Base-by-base conservation (phyloP, 2,329 filamentous ascomycete genomes). In the Aspergillus sojae region DNA sequence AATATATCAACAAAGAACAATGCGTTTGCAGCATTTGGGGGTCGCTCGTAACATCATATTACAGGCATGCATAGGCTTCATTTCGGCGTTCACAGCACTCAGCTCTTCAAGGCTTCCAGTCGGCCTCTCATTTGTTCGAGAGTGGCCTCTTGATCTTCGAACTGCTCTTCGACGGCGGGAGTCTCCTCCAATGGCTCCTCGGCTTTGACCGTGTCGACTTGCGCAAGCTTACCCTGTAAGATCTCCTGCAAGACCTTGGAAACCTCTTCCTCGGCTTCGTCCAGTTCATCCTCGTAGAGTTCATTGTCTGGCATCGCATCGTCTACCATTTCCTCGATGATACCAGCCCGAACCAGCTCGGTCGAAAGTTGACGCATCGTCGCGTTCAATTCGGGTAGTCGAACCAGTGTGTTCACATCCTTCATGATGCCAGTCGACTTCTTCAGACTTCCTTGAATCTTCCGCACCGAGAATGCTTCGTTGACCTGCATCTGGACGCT, bases 401-500 rank as follows among this genome's bases (percentile, higher is more conserved):
- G 85, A 57, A 97, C 88, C 30, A 98, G 84, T 19, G 85, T 86
- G 78, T 98, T 98, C 64, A 99, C 93, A 77, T 98, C 93, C 80
- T 94, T 94, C 95, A 99, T 98, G 70, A 99, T 94, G 52, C 92
- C 91, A 10, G 94, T 94, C 71, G 89, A 92, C 48, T 91, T 90
- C 69, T 88, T 87, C 74, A 99, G 93, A 73, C 90, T 93, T 53
- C 94, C 94, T 80, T 98, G 94, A 67, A 99, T 98, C 84, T 96
- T 96, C 70, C 93, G 89, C 72, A 98, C 90, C 1, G 93, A 92
- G 78, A 98, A 98, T 1, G 95, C 94, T 81, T 98, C 94, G 74
- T 94, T 93, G 74, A 99, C 94, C 80, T 98, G 95, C 93, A 98
- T 96, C 79, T 94, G 90, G 50, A 99, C 94, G 69, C 91, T 94